These are phyloP conservation scores for Ceratobasidium theobromae DNA, from an alignment of 1,284 basidiomycete genomes.

Conservation along the genomic window DNA sequence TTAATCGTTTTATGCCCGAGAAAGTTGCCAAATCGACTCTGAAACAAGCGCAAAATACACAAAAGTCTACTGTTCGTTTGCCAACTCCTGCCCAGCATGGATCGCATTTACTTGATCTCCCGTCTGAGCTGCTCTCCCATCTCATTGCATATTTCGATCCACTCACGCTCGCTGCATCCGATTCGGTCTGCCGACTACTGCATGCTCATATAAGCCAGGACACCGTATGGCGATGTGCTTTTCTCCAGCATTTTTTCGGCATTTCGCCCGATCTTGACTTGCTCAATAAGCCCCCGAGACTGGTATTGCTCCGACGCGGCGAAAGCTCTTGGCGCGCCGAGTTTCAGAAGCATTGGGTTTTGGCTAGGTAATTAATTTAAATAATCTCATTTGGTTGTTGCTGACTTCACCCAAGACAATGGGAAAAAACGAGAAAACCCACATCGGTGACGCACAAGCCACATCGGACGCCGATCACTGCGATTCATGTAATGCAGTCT, in stretches of 20 bases:
- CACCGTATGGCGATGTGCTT: slow-evolving; percentile 82
- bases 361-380: slow-evolving; percentile 52
- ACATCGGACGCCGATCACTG: slow-evolving; percentile 55
- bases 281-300: slow-evolving; percentile 44
- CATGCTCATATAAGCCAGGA: slow-evolving; percentile 72
- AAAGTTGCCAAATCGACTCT: slow-evolving; percentile 36
- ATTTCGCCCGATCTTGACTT: slow-evolving; percentile 58
- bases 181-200: slow-evolving; percentile 57
- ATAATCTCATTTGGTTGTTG: slow-evolving; percentile 17
- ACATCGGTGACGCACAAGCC: slow-evolving; percentile 63
- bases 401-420: slow-evolving; percentile 54
- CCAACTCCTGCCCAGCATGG: slow-evolving; percentile 53
- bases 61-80: slow-evolving; percentile 38
- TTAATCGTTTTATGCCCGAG: slow-evolving; percentile 40
- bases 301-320: slow-evolving; percentile 58
- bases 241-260: slow-evolving; percentile 66
- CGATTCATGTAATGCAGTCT: slow-evolving; percentile 24
- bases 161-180: slow-evolving; percentile 59
- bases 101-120: slow-evolving; percentile 40
- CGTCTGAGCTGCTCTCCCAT: slow-evolving; percentile 74
- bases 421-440: slow-evolving; percentile 62
- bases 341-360: slow-evolving; percentile 57
- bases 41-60: slow-evolving; percentile 42
- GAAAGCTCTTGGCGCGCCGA: slow-evolving; percentile 68
- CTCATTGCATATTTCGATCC: slow-evolving; percentile 78